Evolutionary conservation across 73 alveolate genomes (phyloP).

Genomic region (Effrenium voratum): DNA sequence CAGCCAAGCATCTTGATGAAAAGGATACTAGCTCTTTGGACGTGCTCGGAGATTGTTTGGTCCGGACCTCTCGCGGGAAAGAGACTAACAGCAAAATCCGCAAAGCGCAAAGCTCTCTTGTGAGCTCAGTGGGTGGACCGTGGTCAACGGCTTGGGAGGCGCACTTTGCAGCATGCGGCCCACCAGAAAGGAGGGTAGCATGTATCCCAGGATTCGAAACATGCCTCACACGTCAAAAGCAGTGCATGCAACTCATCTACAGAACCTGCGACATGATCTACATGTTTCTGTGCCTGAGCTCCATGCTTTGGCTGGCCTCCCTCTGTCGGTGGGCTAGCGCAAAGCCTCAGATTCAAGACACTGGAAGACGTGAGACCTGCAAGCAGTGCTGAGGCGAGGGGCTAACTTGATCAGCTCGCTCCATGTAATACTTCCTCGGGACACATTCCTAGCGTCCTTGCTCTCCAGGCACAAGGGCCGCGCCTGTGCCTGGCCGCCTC

Average conservation of each 20-base stretch:
- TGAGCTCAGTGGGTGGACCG: neutral
- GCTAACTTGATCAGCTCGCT: slow-evolving; percentile 69
- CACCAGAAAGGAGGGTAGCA: slow-evolving; percentile 75
- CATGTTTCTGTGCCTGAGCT: neutral
- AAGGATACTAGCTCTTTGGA: slow-evolving; percentile 42
- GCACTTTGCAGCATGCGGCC: slow-evolving; percentile 24
- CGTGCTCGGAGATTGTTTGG: slow-evolving; percentile 45
- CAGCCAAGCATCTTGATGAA: slow-evolving; percentile 40
- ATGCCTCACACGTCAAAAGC: neutral
- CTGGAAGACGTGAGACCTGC: too few relatives aligned
- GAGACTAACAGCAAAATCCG: neutral
- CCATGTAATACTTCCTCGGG: slow-evolving; percentile 85
- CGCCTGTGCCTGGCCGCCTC: slow-evolving; percentile 78
- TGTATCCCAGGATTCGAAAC: slow-evolving; percentile 65
- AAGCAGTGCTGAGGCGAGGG: neutral
- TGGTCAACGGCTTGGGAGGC: neutral
- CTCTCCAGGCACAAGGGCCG: neutral
- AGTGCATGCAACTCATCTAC: too few relatives aligned
- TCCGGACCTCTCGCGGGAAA: slow-evolving; percentile 24
- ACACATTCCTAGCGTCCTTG: neutral
- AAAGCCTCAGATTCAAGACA: slow-evolving; percentile 3
- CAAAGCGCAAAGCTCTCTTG: neutral
- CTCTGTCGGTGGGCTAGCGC: slow-evolving; percentile 63
- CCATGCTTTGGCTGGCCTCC: slow-evolving; percentile 61
- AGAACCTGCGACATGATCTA: neutral